Base-by-base conservation (phyloP, 2,329 filamentous ascomycete species). In the Penicillium sp. region DNA sequence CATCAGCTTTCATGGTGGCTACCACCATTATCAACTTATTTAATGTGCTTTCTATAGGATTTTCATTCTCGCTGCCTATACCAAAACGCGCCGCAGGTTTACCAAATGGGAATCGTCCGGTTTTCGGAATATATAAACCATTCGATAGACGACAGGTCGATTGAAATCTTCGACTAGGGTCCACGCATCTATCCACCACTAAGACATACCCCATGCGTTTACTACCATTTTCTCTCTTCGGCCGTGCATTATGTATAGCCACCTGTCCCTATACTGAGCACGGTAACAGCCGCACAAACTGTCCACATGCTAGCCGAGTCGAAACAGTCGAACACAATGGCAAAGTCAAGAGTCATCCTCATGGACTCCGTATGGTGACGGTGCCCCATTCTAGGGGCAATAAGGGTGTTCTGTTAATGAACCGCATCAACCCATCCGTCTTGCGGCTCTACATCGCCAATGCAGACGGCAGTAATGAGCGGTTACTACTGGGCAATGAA, bases 381-480 rank as follows among this genome's bases (percentile, higher is more conserved):
- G 26, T 27, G 6, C 26, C 26, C 10, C 26, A 27, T 10, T 6
- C 26, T 7, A 10, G 10, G 26, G 45, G 41, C 8, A 61, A 58
- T 8, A 64, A 65, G 13, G 62, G 62, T 7, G 48, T 67, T 4
- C 55, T 72, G 21, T 30, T 50, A 33, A 50, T 50, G 48, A 50
- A 50, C 17, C 40, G 48, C 13, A 44, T 50, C 27, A 36, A 42
- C 12, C 41, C 48, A 30, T 42, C 32, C 5, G 39, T 33, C 3
- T 39, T 42, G 17, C 29, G 40, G 7, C 33, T 50, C 9, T 50
- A 45, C 12, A 50, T 50, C n/a, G 40, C 48, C 17, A 50, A 50
- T 24, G 32, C 32, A 12, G 71, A 78, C 48, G 74, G 74, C 17
- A 73, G 58, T 45, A 67, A 75, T 47, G 72, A 71, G 44, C 66